Evolutionary conservation across 305 asterid species (phyloP).

Genomic region (Fraxinus platypoda): DNA sequence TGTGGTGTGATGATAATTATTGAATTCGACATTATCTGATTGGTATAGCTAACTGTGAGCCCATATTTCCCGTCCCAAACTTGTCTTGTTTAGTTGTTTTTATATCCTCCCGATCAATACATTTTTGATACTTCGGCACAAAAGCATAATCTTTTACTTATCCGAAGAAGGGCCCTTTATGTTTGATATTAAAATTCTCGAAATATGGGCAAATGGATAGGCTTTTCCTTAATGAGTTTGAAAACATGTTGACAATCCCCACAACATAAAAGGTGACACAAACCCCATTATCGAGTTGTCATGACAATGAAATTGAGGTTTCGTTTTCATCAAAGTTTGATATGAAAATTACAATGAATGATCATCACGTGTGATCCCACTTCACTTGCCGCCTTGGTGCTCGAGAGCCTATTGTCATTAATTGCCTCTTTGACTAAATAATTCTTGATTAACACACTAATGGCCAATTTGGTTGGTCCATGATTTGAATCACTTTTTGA

Average conservation of each 20-base stretch:
- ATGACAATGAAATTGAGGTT: background rate
- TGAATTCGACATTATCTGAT: background rate
- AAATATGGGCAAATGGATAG: background rate
- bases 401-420: constrained; percentile 11
- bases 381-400: constrained; percentile 39
- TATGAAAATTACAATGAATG: background rate
- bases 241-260: constrained; percentile 37
- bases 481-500: background rate
- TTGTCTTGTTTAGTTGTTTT: background rate
- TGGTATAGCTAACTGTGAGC: background rate
- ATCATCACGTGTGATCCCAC: constrained; percentile 33
- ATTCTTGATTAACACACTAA: constrained; percentile 12
- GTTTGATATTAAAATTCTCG: background rate
- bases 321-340: background rate
- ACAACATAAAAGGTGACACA: constrained; percentile 20
- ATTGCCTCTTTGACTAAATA: constrained; percentile 28
- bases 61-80: background rate
- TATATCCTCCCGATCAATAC: background rate
- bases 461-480: background rate
- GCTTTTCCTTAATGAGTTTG: constrained; percentile 20
- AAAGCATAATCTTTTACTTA: background rate
- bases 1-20: background rate
- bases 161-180: background rate
- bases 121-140: background rate
- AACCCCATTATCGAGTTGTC: constrained; percentile 21